These are phyloP conservation scores for Cudoniella acicularis DNA, from an alignment of 495 filamentous ascomycete species.

Conservation along the genomic window DNA sequence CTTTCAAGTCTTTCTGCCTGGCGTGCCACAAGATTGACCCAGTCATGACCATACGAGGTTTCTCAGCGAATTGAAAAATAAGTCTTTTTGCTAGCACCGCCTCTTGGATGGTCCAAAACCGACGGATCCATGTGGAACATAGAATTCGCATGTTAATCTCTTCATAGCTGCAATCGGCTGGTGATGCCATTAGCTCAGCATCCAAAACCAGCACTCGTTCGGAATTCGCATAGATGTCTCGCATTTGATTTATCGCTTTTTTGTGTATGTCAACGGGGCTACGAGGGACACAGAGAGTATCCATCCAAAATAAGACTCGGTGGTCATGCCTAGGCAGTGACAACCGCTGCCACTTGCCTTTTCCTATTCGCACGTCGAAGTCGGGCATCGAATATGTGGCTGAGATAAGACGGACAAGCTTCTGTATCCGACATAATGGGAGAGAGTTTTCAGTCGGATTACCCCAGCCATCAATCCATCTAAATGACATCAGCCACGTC, in stretches of 20 bases:
- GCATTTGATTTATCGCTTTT: neutral
- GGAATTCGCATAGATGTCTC: slow-evolving; percentile 24
- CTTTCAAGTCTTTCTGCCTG: neutral
- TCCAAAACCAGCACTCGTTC: slow-evolving; percentile 29
- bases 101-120: slow-evolving; percentile 34
- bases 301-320: slow-evolving; percentile 29
- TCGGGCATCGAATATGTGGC: slow-evolving; percentile 3
- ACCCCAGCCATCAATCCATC: slow-evolving; percentile 24
- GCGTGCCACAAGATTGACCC: neutral
- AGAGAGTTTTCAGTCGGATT: slow-evolving; percentile 25
- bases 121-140: slow-evolving; percentile 22
- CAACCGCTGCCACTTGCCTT: neutral
- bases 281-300: slow-evolving; percentile 33
- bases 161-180: neutral
- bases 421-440: slow-evolving; percentile 17
- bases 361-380: neutral
- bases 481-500: neutral
- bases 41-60: slow-evolving; percentile 3
- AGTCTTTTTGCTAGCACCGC: slow-evolving; percentile 22
- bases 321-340: slow-evolving; percentile 11
- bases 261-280: slow-evolving; percentile 12
- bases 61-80: slow-evolving; percentile 20
- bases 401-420: slow-evolving; percentile 11
- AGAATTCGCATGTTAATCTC: slow-evolving; percentile 25
- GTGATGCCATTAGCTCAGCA: slow-evolving; percentile 20